Evolutionary conservation across 2,329 filamentous ascomycete species (phyloP), one percentile per base, ranked within the genome.

Genomic region (Aspergillaceae sp.): DNA sequence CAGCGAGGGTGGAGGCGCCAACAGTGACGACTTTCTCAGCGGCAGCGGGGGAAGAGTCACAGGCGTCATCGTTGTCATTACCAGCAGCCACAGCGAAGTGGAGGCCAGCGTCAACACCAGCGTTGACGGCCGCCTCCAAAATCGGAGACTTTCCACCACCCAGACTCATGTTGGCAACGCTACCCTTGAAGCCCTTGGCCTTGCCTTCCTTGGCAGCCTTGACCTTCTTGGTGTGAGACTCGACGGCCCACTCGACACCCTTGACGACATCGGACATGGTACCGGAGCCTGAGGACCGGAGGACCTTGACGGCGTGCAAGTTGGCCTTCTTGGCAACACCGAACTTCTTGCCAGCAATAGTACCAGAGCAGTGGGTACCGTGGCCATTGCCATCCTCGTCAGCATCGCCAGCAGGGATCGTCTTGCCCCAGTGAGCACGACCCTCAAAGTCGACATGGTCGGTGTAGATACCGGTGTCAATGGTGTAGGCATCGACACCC

Each of bases 251-350:
- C 74, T 98, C 91, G 53, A 98, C 92, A 69, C 92, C 92, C 77
- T 94, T 94, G 65, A 98, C 88, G 59, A 98, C 92, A 66, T 98
- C 92, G 48, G 90, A 90, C 94, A 98, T 98, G 67, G 88, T 90
- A 62, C 92, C 92, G 42, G 91, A 96, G 61, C 92, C 92, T 72
- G 95, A 98, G 61, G 91, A 96, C 67, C 86, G 83, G 59, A 98
- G 86, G 36, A 98, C 92, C 84, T 98, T 98, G 77, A 98, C 90
- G 55, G 92, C 92, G 64, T 94, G 90, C 69, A 98, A 77, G 60
- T 87, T 83, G 65, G 94, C 92, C 82, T 97, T 96, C 84, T 98
- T 98, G 68, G 92, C 91, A 54, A 98, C 92, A 80, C 92, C 92
- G 67, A 95, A 98, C 78, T 95, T 96, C 82, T 92, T 94, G 67